A percentile compares a stretch with the other conserved stretches of the same genome.
These are phyloP conservation scores for Chytriomyces confervae DNA, from an alignment of 192 early-diverging fungal species.

Conservation along the genomic window DNA sequence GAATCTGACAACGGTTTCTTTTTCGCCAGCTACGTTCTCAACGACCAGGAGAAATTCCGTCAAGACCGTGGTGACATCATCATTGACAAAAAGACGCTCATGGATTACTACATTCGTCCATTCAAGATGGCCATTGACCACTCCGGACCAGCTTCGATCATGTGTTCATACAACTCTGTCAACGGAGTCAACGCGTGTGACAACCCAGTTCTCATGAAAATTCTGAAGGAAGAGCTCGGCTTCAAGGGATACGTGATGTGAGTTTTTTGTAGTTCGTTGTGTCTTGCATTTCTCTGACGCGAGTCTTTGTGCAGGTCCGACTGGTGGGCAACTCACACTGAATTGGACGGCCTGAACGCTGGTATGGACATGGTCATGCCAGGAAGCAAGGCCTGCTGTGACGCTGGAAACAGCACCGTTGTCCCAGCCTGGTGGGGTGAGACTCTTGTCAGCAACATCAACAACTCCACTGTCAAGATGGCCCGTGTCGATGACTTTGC, in stretches of 20 bases:
- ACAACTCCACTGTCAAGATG: conserved; percentile 39
- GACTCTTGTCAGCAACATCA: background rate
- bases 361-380: conserved; percentile 69
- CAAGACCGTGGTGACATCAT: conserved; percentile 20
- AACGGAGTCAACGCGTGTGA: conserved; percentile 64
- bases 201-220: conserved; percentile 51
- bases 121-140: conserved; percentile 54
- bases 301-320: conserved; percentile 48
- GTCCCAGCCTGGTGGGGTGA: background rate
- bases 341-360: conserved; percentile 59
- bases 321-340: conserved; percentile 64
- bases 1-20: conserved; percentile 49
- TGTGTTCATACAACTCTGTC: conserved; percentile 71
- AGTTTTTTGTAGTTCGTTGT: conserved; percentile 46
- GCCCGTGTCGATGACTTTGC: conserved; percentile 58
- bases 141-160: conserved; percentile 62
- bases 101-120: conserved; percentile 64
- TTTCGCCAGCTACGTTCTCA: conserved; percentile 34
- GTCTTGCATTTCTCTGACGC: conserved; percentile 64
- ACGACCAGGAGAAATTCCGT: conserved; percentile 57
- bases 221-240: conserved; percentile 55
- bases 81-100: conserved; percentile 60
- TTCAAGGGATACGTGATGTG: conserved; percentile 69
- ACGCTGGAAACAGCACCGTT: background rate
- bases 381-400: conserved; percentile 32